A percentile compares a stretch with the other conserved stretches of the same genome.
These are phyloP conservation scores for Diversispora epigaea DNA, from an alignment of 192 early-diverging fungal genomes.

Conservation along the genomic window DNA sequence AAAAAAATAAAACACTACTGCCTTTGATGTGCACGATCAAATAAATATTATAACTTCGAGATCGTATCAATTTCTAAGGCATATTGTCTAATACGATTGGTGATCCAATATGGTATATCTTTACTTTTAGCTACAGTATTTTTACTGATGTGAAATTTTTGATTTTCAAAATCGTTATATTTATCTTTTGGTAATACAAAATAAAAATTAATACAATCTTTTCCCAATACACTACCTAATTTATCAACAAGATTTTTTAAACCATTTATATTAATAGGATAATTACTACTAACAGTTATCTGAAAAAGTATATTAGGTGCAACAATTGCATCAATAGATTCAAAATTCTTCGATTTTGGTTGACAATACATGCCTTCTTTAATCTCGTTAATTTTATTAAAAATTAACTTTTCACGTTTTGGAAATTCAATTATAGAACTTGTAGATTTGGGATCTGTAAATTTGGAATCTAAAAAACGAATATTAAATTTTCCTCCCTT, in stretches of 20 bases:
- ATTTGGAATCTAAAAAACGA: background rate
- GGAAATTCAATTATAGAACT: background rate
- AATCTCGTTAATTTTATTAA: background rate
- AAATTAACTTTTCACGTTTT: background rate
- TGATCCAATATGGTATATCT: conserved; percentile 6
- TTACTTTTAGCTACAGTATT: background rate
- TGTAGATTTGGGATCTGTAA: no score
- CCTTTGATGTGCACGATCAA: no score
- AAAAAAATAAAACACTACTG: no score
- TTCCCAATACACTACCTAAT: background rate
- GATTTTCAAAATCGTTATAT: background rate
- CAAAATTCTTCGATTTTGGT: conserved; percentile 5
- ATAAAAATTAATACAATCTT: conserved; percentile 2
- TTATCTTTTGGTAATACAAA: conserved; percentile 16
- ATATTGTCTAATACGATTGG: conserved; percentile 6
- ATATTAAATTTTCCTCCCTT: conserved; percentile 1
- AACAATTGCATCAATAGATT: conserved; percentile 15
- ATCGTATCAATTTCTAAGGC: conserved; percentile 5
- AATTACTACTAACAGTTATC: background rate
- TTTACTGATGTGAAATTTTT: background rate
- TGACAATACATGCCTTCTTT: background rate
- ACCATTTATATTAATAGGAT: conserved; percentile 25
- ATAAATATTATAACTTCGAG: background rate
- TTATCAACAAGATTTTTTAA: conserved; percentile 16
- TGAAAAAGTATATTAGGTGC: conserved; percentile 5